Conservation (phyloP, 1,284 basidiomycete species). For the Ganoderma meredithae region DNA sequence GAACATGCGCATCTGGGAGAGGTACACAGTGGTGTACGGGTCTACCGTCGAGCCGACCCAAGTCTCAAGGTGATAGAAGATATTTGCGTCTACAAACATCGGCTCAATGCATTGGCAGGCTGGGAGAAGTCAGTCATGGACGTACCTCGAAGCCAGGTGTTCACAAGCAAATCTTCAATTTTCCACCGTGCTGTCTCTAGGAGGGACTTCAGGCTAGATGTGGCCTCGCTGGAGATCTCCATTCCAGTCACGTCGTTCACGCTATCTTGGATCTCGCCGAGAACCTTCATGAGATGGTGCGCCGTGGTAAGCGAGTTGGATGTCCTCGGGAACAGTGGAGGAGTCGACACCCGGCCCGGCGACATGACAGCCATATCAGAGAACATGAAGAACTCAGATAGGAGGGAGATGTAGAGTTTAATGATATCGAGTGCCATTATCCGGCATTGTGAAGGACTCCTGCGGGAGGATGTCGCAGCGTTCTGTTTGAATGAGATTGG, state of each 20-base stretch:
- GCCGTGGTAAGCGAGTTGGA: slow-evolving; percentile 87
- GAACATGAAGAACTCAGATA: slow-evolving; percentile 91
- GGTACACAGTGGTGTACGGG: slow-evolving; percentile 68
- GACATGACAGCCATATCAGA: slow-evolving; percentile 77
- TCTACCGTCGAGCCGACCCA: slow-evolving; percentile 76
- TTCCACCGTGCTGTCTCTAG: slow-evolving; percentile 89
- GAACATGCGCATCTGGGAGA: slow-evolving; percentile 82
- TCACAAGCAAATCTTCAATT: slow-evolving; percentile 85
- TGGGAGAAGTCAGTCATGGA: not conserved
- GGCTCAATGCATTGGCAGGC: too few relatives aligned
- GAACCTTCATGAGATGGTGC: slow-evolving; percentile 81
- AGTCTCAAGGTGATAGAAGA: slow-evolving; percentile 87
- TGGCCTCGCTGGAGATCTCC: slow-evolving; percentile 82
- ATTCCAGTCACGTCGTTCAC: slow-evolving; percentile 83
- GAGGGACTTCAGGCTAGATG: slow-evolving; percentile 73
- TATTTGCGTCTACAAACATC: slow-evolving; percentile 73
- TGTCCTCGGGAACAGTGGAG: slow-evolving; percentile 76
- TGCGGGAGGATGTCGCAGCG: slow-evolving; percentile 48
- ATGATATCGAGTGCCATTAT: slow-evolving; percentile 93
- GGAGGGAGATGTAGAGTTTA: slow-evolving; percentile 84
- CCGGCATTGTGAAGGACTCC: slow-evolving; percentile 85
- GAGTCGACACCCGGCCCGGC: slow-evolving; percentile 47
- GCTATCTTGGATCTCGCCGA: slow-evolving; percentile 88
- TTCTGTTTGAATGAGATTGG: slow-evolving; percentile 30
- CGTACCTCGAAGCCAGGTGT: slow-evolving; percentile 85